A percentile compares a stretch with the other conserved stretches of the same genome.
Conservation (phyloP, 2,329 filamentous ascomycete species). For the Huntiella savannae region DNA sequence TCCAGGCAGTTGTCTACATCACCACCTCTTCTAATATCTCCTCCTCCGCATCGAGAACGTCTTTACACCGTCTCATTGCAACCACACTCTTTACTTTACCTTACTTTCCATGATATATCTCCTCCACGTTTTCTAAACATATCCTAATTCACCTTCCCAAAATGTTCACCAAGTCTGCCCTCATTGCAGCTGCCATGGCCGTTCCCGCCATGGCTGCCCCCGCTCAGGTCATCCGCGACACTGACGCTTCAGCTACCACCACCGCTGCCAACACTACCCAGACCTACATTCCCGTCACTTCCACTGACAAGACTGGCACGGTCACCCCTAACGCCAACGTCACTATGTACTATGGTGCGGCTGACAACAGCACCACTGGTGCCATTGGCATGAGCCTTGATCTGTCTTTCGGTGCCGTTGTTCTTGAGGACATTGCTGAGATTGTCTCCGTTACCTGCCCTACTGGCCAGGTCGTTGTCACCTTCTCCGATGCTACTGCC, state of each 20-base stretch:
- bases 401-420: conserved; percentile 13
- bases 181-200: neutral
- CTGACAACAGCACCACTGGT: conserved; percentile 11
- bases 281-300: conserved; percentile 2
- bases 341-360: conserved; percentile 12
- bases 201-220: neutral
- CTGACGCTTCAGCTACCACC: neutral
- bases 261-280: conserved; percentile 2
- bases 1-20: neutral
- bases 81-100: no score
- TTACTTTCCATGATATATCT: no score
- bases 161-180: neutral
- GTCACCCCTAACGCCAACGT: conserved; percentile 1
- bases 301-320: conserved; percentile 10
- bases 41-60: neutral
- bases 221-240: neutral
- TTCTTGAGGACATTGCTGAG: conserved; percentile 13
- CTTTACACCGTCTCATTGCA: neutral
- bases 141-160: neutral
- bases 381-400: conserved; percentile 14
- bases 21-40: neutral
- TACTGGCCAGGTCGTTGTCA: conserved; percentile 12
- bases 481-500: conserved; percentile 11
- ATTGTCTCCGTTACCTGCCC: conserved; percentile 13
- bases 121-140: neutral